Evolutionary conservation across 1,284 basidiomycete species (phyloP).

Genomic region (Cutaneotrichosporon sp.): DNA sequence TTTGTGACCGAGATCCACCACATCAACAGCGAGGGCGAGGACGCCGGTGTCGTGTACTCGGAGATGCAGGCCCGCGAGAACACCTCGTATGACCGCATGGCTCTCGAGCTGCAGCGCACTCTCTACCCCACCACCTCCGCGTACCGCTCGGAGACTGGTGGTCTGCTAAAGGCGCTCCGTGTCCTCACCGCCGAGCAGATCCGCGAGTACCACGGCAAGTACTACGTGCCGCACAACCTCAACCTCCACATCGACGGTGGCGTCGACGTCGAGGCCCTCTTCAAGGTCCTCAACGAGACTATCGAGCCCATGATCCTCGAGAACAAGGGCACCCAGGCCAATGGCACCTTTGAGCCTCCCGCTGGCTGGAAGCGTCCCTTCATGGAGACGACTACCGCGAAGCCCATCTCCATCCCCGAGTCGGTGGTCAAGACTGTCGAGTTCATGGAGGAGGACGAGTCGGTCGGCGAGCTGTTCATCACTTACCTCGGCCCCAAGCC

Average conservation of each 20-base stretch:
- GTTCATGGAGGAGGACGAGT: constrained; percentile 99
- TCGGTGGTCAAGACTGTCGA: constrained; percentile 67
- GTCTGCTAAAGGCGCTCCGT: constrained; percentile 88
- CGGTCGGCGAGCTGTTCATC: constrained; percentile 81
- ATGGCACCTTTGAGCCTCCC: constrained; percentile 54
- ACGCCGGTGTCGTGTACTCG: constrained; percentile 95
- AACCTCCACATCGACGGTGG: constrained; percentile 59
- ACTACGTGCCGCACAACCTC: constrained; percentile 91
- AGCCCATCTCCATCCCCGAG: constrained; percentile 62
- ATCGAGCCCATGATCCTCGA: constrained; percentile 76
- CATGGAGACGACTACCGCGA: constrained; percentile 77
- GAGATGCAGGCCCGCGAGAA: constrained; percentile 99
- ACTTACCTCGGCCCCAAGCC: constrained; percentile 77
- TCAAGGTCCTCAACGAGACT: constrained; percentile 74
- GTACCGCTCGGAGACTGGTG: constrained; percentile 96
- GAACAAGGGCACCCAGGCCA: constrained; percentile 7
- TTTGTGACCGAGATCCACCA: constrained; percentile 96
- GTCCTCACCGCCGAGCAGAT: constrained; percentile 88
- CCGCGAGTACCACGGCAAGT: constrained; percentile 82
- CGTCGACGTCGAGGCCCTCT: constrained; percentile 54
- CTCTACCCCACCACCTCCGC: constrained; percentile 81
- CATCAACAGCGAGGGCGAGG: constrained; percentile 83
- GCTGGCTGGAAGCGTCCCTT: constrained; percentile 92
- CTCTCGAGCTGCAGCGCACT: constrained; percentile 74
- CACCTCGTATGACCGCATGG: constrained; percentile 86